phyloP scores from a whole-genome alignment of 1,139 yeast genomes.

The Lodderomyces metapsilosis region DNA sequence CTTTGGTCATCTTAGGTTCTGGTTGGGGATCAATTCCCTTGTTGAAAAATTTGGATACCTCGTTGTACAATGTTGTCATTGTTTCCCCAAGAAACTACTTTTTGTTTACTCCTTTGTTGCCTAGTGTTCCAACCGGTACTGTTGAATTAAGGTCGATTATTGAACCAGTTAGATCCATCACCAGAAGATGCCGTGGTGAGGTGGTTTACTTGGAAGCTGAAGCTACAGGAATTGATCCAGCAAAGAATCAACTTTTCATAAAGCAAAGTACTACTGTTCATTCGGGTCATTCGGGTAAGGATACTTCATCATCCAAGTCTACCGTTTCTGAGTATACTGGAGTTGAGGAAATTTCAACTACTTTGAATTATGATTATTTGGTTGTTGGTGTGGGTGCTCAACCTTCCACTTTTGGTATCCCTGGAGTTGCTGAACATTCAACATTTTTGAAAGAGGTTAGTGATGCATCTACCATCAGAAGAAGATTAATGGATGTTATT shows the following conservation, averaged over 20 bases:
- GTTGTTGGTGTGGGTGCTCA: constrained; percentile 92
- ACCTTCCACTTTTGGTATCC: constrained; percentile 89
- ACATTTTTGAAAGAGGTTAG: constrained; percentile 83
- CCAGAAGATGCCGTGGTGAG: constrained; percentile 68
- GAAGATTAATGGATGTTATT: constrained; percentile 73
- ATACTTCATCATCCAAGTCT: constrained; percentile 51
- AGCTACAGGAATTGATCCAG: constrained; percentile 79
- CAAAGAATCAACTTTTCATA: constrained; percentile 45
- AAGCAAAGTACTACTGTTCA: constrained; percentile 53
- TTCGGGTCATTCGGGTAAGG: constrained; percentile 54
- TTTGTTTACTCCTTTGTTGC: constrained; percentile 88
- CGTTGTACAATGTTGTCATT: constrained; percentile 82
- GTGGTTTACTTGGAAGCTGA: constrained; percentile 89
- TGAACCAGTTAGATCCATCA: constrained; percentile 78
- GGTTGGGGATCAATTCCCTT: constrained; percentile 93
- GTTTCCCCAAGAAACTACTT: constrained; percentile 95
- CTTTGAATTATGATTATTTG: constrained; percentile 69
- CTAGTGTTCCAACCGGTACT: constrained; percentile 93
- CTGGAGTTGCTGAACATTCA: constrained; percentile 88
- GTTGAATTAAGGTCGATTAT: constrained; percentile 86
- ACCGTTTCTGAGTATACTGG: constrained; percentile 40
- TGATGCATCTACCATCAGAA: constrained; percentile 77
- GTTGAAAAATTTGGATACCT: constrained; percentile 80
- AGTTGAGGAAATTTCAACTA: constrained; percentile 45
- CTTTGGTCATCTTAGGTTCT: constrained; percentile 83